Evolutionary conservation across 768 basidiomycete genomes (phyloP).

Genomic region (Lentinus tigrinus): DNA sequence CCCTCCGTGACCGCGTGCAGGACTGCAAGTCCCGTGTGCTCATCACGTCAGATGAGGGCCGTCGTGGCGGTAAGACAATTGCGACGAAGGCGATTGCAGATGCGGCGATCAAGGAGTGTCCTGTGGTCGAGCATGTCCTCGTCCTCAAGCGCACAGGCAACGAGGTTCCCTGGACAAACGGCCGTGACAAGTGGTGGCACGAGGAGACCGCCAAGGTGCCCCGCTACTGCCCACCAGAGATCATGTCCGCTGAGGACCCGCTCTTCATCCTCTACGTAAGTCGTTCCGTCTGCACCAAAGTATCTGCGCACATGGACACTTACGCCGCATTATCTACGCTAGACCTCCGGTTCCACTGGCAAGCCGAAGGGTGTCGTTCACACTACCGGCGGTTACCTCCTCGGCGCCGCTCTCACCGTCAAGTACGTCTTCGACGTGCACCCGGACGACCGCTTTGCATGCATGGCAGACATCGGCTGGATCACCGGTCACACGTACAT

Average conservation of each 20-base stretch:
- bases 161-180: constrained; percentile 75
- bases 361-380: constrained; percentile 98
- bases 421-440: constrained; percentile 99
- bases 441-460: constrained; percentile 92
- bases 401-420: constrained; percentile 87
- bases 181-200: constrained; percentile 95
- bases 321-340: constrained; percentile 10
- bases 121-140: constrained; percentile 84
- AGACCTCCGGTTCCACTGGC: constrained; percentile 94
- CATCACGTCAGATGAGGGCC: constrained; percentile 94
- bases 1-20: constrained; percentile 85
- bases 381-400: constrained; percentile 86
- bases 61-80: constrained; percentile 91
- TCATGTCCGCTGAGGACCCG: constrained; percentile 92
- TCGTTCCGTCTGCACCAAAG: constrained; percentile 14
- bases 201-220: constrained; percentile 85
- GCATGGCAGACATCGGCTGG: constrained; percentile 99
- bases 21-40: constrained; percentile 91
- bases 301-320: background rate
- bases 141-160: constrained; percentile 88
- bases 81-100: constrained; percentile 95
- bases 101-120: constrained; percentile 81
- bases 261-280: constrained; percentile 97
- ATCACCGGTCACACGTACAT: constrained; percentile 98
- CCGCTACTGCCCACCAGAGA: constrained; percentile 82